Evolutionary conservation across 345 rosid genomes (phyloP).

Genomic region (Pelargonium nanum): DNA sequence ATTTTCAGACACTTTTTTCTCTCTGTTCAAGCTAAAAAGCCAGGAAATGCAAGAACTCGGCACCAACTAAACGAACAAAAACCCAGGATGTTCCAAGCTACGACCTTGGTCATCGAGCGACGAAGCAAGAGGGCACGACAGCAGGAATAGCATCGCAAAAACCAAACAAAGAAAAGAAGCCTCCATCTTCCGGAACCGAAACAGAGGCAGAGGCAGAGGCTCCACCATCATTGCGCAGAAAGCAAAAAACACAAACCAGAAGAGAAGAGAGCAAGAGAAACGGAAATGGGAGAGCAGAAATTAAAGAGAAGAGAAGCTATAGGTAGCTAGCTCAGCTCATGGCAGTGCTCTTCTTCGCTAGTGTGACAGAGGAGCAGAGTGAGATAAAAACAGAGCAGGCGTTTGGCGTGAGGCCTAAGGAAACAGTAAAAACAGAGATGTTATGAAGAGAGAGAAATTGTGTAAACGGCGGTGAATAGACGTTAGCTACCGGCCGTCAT

Average conservation of each 20-base stretch:
- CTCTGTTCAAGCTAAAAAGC: not conserved
- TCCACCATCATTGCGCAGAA: conserved; percentile 9
- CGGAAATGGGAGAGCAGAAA: not conserved
- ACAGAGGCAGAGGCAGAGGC: no score
- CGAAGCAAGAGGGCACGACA: conserved; percentile 31
- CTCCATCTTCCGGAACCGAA: conserved; percentile 13
- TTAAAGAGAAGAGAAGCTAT: not conserved
- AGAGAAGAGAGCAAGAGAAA: not conserved
- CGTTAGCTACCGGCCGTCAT: not conserved
- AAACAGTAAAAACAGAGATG: conserved; percentile 33
- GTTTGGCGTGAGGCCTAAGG: conserved; percentile 75
- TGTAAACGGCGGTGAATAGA: not conserved
- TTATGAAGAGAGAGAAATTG: conserved; percentile 44
- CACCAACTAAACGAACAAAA: not conserved
- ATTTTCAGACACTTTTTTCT: not conserved
- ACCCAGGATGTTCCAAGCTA: not conserved
- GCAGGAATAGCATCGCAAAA: conserved; percentile 14
- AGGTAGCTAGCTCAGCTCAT: not conserved
- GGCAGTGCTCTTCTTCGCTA: not conserved
- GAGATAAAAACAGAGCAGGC: conserved; percentile 31
- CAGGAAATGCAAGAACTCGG: not conserved
- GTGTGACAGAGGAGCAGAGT: not conserved
- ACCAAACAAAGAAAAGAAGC: conserved; percentile 9
- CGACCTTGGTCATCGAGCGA: conserved; percentile 52
- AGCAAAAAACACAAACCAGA: not conserved